A percentile compares a stretch with the other conserved stretches of the same genome.
These are phyloP conservation scores for Cladophialophora carrionii DNA, from an alignment of 2,329 filamentous ascomycete genomes.

Conservation along the genomic window DNA sequence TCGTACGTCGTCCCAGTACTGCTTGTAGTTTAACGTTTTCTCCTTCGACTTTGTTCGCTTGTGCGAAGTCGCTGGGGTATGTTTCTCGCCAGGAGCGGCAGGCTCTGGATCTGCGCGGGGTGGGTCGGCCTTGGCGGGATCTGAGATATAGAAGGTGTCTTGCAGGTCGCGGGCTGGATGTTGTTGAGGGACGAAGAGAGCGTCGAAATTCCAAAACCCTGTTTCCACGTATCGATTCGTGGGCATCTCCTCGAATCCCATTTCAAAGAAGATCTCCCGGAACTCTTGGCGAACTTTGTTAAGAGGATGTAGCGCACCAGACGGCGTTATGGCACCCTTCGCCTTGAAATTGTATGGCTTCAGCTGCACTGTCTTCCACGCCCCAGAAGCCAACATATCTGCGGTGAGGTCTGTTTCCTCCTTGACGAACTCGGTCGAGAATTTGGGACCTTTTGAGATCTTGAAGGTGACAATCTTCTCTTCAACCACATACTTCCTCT, in stretches of 20 bases:
- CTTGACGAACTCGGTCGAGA: constrained; percentile 82
- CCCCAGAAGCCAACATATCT: constrained; percentile 83
- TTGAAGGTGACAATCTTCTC: constrained; percentile 86
- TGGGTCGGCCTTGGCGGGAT: constrained; percentile 74
- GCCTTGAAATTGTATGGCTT: constrained; percentile 82
- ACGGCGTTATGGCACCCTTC: constrained; percentile 56
- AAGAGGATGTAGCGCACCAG: constrained; percentile 61
- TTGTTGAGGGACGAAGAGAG: constrained; percentile 95
- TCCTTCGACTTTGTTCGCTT: constrained; percentile 55
- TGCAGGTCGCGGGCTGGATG: constrained; percentile 96
- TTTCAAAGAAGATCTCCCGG: constrained; percentile 97
- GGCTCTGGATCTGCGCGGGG: constrained; percentile 60
- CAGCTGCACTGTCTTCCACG: constrained; percentile 91
- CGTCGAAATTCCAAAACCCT: constrained; percentile 98
- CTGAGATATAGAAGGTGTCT: constrained; percentile 97
- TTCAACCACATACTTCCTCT: constrained; percentile 83
- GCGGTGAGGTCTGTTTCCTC: constrained; percentile 94
- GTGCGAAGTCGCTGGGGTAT: constrained; percentile 52
- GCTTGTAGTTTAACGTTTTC: constrained; percentile 67
- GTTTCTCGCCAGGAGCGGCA: constrained; percentile 50
- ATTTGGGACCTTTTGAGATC: constrained; percentile 83
- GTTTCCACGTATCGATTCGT: constrained; percentile 93
- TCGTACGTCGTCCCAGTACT: constrained; percentile 86
- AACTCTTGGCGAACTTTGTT: constrained; percentile 97
- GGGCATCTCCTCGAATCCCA: constrained; percentile 98